Conservation (phyloP, 345 rosid species). For the Eucalyptus rudis region DNA sequence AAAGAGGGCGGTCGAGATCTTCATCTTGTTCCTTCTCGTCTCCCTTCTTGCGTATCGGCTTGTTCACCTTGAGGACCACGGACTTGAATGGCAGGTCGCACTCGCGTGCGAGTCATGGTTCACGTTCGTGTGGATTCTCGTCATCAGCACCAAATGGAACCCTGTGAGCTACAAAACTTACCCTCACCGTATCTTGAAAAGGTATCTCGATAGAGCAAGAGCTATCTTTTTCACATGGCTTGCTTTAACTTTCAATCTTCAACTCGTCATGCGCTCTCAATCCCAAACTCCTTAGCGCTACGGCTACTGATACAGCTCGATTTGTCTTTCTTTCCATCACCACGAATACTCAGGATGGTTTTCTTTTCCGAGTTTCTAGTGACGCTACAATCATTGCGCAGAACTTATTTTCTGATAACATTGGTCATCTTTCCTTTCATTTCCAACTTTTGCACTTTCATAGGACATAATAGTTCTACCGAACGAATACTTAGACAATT, state of each 20-base stretch:
- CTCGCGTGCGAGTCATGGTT: conserved; percentile 53
- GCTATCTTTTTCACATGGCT: neutral
- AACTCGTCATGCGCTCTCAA: neutral
- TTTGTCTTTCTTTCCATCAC: neutral
- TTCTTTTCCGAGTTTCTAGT: no score
- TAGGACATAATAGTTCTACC: neutral
- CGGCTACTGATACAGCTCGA: neutral
- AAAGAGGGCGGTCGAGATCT: conserved; percentile 14
- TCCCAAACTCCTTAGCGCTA: neutral
- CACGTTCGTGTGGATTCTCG: conserved; percentile 36
- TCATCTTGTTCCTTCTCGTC: conserved; percentile 12
- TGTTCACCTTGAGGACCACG: conserved; percentile 7
- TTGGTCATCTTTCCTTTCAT: neutral
- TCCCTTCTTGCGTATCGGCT: conserved; percentile 28
- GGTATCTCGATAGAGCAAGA: neutral
- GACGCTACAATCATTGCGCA: neutral
- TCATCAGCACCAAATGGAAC: conserved; percentile 40
- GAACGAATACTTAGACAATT: no score
- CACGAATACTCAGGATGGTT: no score
- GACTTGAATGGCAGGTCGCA: conserved; percentile 47
- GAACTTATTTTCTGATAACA: neutral
- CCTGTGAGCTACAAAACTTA: conserved; percentile 29
- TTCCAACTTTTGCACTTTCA: neutral
- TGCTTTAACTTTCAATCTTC: neutral
- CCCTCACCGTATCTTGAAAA: conserved; percentile 25